phyloP scores from a whole-genome alignment of 768 basidiomycete species.

The Pleurotus salmoneostramineus region DNA sequence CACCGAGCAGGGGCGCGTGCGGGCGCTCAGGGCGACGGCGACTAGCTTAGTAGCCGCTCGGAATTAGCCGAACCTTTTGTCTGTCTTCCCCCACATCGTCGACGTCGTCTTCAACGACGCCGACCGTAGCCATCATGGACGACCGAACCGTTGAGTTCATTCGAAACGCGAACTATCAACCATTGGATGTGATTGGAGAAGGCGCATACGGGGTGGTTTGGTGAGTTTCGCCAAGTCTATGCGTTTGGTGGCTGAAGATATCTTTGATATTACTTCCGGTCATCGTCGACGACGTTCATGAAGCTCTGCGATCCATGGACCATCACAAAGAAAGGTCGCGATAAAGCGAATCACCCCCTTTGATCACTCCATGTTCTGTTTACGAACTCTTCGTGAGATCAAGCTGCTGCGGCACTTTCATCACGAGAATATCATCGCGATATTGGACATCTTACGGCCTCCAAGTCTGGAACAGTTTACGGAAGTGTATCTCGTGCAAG shows the following conservation, averaged over 20 bases:
- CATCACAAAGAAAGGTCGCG: conserved; percentile 88
- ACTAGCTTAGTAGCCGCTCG: too few species aligned
- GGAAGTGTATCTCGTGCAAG: conserved; percentile 81
- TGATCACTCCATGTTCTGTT: conserved; percentile 93
- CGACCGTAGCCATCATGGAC: conserved; percentile 7
- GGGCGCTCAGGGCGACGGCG: too few species aligned
- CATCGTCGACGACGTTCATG: neutral
- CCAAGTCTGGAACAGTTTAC: conserved; percentile 78
- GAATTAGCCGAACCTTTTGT: neutral
- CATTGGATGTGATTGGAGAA: conserved; percentile 84
- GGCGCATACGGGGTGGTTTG: conserved; percentile 93
- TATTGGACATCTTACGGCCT: conserved; percentile 86
- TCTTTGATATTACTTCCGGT: neutral
- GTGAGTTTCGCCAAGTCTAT: conserved; percentile 19
- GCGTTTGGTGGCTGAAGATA: neutral
- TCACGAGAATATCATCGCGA: conserved; percentile 70
- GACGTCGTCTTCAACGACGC: neutral
- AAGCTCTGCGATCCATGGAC: conserved; percentile 81
- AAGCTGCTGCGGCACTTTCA: conserved; percentile 46
- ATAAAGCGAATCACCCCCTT: conserved; percentile 97
- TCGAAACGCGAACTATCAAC: conserved; percentile 55
- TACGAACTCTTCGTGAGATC: conserved; percentile 85
- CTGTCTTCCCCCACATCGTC: neutral
- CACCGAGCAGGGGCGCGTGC: too few species aligned
- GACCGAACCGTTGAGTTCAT: conserved; percentile 38